Evolutionary conservation across 2,329 filamentous ascomycete species (phyloP).

Genomic region (Talaromyces sp.): DNA sequence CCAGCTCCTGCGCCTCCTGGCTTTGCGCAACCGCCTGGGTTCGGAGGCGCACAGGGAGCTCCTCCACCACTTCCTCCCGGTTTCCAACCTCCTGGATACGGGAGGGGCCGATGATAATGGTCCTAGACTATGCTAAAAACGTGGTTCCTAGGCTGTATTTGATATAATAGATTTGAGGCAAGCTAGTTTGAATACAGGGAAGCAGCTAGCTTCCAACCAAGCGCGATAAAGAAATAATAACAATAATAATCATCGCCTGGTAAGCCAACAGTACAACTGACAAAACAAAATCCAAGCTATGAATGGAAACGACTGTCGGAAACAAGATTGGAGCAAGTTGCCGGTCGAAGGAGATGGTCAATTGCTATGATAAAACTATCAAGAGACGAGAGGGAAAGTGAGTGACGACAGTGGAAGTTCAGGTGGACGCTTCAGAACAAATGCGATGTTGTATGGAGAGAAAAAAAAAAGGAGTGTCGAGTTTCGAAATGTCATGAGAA

Average conservation of each 20-base stretch:
- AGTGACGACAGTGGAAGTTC: not conserved
- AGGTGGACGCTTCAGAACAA: not conserved
- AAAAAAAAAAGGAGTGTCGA: constrained; percentile 1
- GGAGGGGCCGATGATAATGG: constrained; percentile 28
- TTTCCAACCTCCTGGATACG: constrained; percentile 37
- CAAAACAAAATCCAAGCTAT: not conserved
- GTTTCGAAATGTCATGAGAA: constrained; percentile 60
- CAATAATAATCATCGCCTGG: not conserved
- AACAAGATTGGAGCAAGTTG: not conserved
- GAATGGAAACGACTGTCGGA: not conserved
- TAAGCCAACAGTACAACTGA: not conserved
- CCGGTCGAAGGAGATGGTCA: not conserved
- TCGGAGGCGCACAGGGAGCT: constrained; percentile 29
- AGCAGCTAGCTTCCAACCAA: constrained; percentile 4
- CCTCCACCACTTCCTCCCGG: constrained; percentile 36
- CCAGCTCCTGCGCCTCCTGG: constrained; percentile 43
- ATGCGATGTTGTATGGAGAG: not conserved
- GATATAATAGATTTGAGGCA: not conserved
- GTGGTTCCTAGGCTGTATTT: not conserved
- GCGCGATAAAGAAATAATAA: not conserved
- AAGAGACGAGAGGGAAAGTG: not conserved
- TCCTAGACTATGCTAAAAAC: not conserved
- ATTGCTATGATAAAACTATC: not conserved
- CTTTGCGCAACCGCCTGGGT: constrained; percentile 47
- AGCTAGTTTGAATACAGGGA: constrained; percentile 3